These are phyloP conservation scores for Cryptococcus deneoformans DNA, from an alignment of 1,284 basidiomycete species.

Conservation along the genomic window DNA sequence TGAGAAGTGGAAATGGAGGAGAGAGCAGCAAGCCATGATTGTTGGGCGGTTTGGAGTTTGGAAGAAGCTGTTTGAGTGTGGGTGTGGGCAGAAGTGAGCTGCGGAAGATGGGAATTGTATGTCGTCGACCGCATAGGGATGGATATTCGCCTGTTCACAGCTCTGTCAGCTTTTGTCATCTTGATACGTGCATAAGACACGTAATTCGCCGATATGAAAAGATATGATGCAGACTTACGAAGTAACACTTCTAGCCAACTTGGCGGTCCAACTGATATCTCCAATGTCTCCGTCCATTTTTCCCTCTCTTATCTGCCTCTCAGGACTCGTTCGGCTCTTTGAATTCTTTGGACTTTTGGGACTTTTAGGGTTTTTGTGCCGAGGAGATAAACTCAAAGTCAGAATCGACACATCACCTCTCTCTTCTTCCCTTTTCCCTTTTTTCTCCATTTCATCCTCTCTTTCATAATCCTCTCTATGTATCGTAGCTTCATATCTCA, in stretches of 20 bases:
- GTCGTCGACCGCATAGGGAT: constrained; percentile 20
- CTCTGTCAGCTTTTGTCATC: too few relatives aligned
- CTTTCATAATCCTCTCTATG: neutral
- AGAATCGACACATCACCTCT: constrained; percentile 22
- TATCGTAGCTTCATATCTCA: neutral
- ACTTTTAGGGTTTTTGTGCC: neutral
- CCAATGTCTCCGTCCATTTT: neutral
- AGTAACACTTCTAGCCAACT: constrained; percentile 1
- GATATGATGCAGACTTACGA: neutral
- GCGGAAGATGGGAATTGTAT: constrained; percentile 15
- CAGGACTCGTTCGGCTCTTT: too few relatives aligned
- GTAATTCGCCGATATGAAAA: neutral
- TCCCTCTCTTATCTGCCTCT: neutral
- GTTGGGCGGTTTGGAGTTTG: constrained; percentile 17
- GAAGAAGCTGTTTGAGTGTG: constrained; percentile 10
- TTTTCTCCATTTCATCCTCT: neutral
- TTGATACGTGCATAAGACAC: neutral
- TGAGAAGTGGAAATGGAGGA: constrained; percentile 1
- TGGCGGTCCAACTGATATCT: constrained; percentile 11
- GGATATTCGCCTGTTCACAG: neutral
- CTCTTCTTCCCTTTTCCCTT: neutral
- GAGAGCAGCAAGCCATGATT: constrained; percentile 24
- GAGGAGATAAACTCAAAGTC: constrained; percentile 23
- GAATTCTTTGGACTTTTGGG: too few relatives aligned
- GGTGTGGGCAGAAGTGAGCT: constrained; percentile 14